A percentile compares a stretch with the other conserved stretches of the same genome.
Conservation (phyloP, 768 basidiomycete species). For the Hygrocybe coccinea region DNA sequence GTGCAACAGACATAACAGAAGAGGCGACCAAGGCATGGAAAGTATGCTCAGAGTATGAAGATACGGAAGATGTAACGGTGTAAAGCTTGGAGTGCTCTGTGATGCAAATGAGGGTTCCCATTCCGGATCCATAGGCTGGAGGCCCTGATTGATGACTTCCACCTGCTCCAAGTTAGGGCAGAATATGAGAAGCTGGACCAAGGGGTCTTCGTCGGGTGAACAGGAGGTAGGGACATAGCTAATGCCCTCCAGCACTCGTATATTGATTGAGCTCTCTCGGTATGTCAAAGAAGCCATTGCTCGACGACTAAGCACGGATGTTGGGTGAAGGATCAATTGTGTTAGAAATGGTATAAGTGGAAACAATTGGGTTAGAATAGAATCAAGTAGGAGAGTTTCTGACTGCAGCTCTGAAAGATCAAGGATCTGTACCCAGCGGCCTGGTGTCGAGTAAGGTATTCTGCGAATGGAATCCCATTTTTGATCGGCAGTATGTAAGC, state of each 20-base stretch:
- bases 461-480: conserved; percentile 87
- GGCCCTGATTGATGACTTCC: conserved; percentile 56
- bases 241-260: conserved; percentile 53
- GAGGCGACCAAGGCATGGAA: conserved; percentile 61
- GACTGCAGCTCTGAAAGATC: conserved; percentile 59
- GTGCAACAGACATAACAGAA: conserved; percentile 54
- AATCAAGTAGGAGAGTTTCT: conserved; percentile 54
- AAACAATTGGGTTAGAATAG: conserved; percentile 58
- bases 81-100: conserved; percentile 29
- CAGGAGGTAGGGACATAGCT: conserved; percentile 37
- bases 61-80: conserved; percentile 49
- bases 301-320: conserved; percentile 57
- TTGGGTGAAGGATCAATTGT: conserved; percentile 48
- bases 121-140: conserved; percentile 50
- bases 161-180: conserved; percentile 59
- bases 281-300: conserved; percentile 48
- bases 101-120: conserved; percentile 23
- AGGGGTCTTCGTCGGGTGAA: conserved; percentile 45
- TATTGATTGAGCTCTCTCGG: conserved; percentile 45
- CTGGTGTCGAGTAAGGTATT: conserved; percentile 82
- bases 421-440: conserved; percentile 76
- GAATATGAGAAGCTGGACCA: conserved; percentile 52
- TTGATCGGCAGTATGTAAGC: conserved; percentile 58
- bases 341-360: conserved; percentile 63
- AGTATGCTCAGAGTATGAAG: conserved; percentile 59